Percentiles rank a stretch among this genome's conserved stretches.
Evolutionary conservation across 1,139 yeast genomes (phyloP).

Genomic region (Pichia sp.): DNA sequence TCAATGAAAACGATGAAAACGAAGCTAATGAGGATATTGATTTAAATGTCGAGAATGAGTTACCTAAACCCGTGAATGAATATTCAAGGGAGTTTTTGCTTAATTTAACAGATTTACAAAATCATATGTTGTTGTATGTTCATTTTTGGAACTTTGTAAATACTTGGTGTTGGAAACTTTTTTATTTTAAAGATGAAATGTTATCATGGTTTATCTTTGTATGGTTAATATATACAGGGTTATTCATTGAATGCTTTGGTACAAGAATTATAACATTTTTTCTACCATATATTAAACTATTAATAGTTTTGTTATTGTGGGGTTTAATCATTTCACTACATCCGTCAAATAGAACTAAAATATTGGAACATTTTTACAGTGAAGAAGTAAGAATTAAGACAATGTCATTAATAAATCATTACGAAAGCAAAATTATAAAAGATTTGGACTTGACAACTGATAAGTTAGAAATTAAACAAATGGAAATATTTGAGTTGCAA

Average conservation of each 20-base stretch:
- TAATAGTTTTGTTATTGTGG: conserved; percentile 47
- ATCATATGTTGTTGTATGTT: conserved; percentile 68
- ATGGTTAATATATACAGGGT: conserved; percentile 24
- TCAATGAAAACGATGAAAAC: conserved; percentile 28
- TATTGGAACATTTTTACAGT: conserved; percentile 43
- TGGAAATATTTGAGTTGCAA: conserved; percentile 71
- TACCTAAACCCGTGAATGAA: conserved; percentile 75
- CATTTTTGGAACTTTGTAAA: conserved; percentile 53
- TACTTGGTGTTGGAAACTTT: conserved; percentile 47
- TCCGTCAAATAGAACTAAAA: conserved; percentile 43
- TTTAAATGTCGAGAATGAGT: conserved; percentile 33
- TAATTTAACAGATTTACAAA: conserved; percentile 79
- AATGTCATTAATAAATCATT: conserved; percentile 39
- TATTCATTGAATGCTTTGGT: conserved; percentile 27
- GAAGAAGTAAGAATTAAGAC: conserved; percentile 56
- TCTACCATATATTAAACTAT: conserved; percentile 38
- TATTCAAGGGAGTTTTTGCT: conserved; percentile 70
- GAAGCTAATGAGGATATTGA: background rate
- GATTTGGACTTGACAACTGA: conserved; percentile 31
- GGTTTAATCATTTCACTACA: conserved; percentile 40
- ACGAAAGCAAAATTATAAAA: conserved; percentile 37
- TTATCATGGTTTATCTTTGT: conserved; percentile 51
- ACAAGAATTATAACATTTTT: conserved; percentile 16
- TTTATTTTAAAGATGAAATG: conserved; percentile 61
- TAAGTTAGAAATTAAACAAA: conserved; percentile 34